phyloP scores from a whole-genome alignment of 805 yeast species.

The Wickerhamomyces xylosicus region DNA sequence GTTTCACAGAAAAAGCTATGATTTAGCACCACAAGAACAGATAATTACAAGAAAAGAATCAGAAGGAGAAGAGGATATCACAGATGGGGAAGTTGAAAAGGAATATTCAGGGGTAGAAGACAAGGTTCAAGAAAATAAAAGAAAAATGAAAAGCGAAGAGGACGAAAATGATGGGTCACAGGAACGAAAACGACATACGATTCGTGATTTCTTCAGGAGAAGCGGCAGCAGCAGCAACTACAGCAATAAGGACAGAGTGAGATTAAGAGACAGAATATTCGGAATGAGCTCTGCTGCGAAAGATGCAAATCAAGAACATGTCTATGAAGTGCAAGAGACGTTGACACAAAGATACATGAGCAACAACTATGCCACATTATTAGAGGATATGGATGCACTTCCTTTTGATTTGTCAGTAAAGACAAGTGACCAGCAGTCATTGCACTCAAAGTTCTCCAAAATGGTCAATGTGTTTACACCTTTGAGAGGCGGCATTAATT shows the following conservation, averaged over 20 bases:
- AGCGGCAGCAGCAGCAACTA: too few relatives aligned
- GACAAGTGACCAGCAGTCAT: background rate
- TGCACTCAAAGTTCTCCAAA: background rate
- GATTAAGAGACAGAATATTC: background rate
- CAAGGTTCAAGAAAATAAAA: too few relatives aligned
- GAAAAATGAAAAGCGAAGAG: too few relatives aligned
- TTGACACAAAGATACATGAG: conserved; percentile 18
- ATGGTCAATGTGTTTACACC: background rate
- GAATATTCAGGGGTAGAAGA: too few relatives aligned
- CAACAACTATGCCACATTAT: conserved; percentile 11
- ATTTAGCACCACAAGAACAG: too few relatives aligned
- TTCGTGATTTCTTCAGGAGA: background rate
- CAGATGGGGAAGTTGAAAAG: too few relatives aligned
- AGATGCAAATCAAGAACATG: background rate
- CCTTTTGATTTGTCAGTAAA: conserved; percentile 14
- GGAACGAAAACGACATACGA: background rate
- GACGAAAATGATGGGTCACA: background rate
- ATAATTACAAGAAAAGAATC: too few relatives aligned
- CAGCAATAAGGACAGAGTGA: background rate
- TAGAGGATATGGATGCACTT: conserved; percentile 16
- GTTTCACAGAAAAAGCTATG: too few relatives aligned
- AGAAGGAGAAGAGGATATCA: too few relatives aligned
- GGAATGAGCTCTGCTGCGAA: background rate
- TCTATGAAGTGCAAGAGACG: conserved; percentile 12
- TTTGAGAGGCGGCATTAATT: background rate